Evolutionary conservation across 768 basidiomycete species (phyloP), one percentile per base, ranked within the genome.

Genomic region (Dioszegia aurantiaca): DNA sequence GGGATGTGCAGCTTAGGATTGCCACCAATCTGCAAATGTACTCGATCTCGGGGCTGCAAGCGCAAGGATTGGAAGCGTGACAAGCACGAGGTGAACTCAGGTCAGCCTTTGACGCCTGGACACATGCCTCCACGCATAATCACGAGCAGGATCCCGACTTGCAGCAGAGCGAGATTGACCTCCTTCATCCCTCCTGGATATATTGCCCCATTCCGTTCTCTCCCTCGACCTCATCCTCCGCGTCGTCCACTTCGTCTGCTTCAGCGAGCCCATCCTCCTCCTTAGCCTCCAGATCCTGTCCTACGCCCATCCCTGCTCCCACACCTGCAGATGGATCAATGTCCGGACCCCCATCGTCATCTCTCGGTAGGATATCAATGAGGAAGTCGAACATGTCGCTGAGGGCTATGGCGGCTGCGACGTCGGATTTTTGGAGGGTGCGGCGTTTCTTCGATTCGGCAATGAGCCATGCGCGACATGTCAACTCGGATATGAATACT

Each of bases 401-500:
- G 77, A 91, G 90, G 68, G 85, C 84, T 59, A 95, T 82, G 0
- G 93, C 94, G 69, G 90, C 89, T 5, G 91, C 88, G 53, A 99
- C 92, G 77, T 97, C 93, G 12, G 89, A 86, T 45, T 90, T 86
- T 10, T 90, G 92, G 19, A 97, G 81, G 2, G 93, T 97, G n/a
- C 92, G 87, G 26, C 93, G 87, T 77, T 95, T 97, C 79, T 92
- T 89, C 24, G 90, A 87, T 78, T 95, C 91, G 17, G 92, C 92
- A 54, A 97, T 85, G 61, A 94, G 87, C 82, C 90, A 98, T 2
- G 94, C 92, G 26, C 94, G 85, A 1, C 90, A 88, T 1, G 94
- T 97, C 62, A 99, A 89, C 78, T 99, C 94, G 44, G 91, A 83
- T 56, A 99, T 99, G 78, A 99, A 98, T 62, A 97, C 94, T 95